Evolutionary conservation across 2,329 filamentous ascomycete species (phyloP).

Genomic region (Pseudogymnoascus sp.): DNA sequence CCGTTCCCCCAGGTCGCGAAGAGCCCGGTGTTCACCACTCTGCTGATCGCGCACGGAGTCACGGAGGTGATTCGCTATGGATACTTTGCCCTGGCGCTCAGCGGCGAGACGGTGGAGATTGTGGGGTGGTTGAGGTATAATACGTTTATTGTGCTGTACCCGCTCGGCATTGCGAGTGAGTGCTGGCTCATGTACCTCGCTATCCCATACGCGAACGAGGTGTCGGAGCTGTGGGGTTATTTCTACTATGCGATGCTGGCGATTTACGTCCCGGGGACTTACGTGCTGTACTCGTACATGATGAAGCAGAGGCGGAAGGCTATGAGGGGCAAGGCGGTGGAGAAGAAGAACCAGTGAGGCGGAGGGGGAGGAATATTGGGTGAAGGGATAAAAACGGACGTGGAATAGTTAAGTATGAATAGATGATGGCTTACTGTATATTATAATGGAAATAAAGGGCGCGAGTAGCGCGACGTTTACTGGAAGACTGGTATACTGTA

Average conservation of each 20-base stretch:
- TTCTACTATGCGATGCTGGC: slow-evolving; percentile 57
- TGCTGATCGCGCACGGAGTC: slow-evolving; percentile 80
- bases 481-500: background rate
- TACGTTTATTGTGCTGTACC: slow-evolving; percentile 88
- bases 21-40: slow-evolving; percentile 58
- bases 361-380: background rate
- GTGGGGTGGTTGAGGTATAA: slow-evolving; percentile 84
- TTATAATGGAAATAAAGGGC: background rate
- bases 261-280: slow-evolving; percentile 71
- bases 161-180: slow-evolving; percentile 83
- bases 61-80: slow-evolving; percentile 92
- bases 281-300: slow-evolving; percentile 90
- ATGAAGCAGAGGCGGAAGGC: slow-evolving; percentile 80
- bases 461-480: background rate
- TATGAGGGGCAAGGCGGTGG: slow-evolving; percentile 48
- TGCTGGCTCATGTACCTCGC: slow-evolving; percentile 69
- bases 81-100: slow-evolving; percentile 74
- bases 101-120: slow-evolving; percentile 49
- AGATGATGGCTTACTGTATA: slow-evolving; percentile 8
- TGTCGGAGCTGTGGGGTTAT: slow-evolving; percentile 44
- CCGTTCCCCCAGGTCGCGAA: slow-evolving; percentile 60
- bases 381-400: background rate
- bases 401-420: slow-evolving; percentile 5
- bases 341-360: slow-evolving; percentile 24
- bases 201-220: slow-evolving; percentile 48